A percentile compares a stretch with the other conserved stretches of the same genome.
phyloP scores from a whole-genome alignment of 1,284 basidiomycete species.

The Sporisorium iseilematis-ciliati region DNA sequence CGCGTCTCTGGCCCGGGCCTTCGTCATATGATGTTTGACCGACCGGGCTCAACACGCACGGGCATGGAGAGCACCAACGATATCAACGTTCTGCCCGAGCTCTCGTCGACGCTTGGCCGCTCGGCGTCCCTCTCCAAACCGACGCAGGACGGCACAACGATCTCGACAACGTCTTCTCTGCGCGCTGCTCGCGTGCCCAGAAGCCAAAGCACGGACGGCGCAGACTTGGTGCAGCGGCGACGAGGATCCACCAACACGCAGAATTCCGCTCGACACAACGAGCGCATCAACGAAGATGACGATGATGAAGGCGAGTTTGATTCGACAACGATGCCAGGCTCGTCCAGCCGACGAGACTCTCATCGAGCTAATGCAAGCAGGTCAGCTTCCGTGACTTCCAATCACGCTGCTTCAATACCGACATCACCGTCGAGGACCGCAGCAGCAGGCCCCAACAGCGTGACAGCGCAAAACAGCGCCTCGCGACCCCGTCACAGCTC shows the following conservation, averaged over 20 bases:
- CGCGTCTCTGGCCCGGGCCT: slow-evolving; percentile 48
- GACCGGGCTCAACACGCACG: slow-evolving; percentile 27
- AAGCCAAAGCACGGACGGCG: slow-evolving; percentile 31
- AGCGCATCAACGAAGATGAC: slow-evolving; percentile 18
- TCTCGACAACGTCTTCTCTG: slow-evolving; percentile 30
- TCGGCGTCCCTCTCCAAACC: slow-evolving; percentile 31
- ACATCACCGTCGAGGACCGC: background rate
- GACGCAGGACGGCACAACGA: slow-evolving; percentile 23
- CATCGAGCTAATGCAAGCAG: slow-evolving; percentile 6
- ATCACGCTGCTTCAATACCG: background rate
- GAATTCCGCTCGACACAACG: slow-evolving; percentile 10
- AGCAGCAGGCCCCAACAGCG: background rate
- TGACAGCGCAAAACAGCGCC: background rate
- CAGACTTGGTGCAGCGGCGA: slow-evolving; percentile 11
- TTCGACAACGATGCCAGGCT: slow-evolving; percentile 4
- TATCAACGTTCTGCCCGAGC: slow-evolving; percentile 29
- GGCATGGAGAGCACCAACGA: slow-evolving; percentile 32
- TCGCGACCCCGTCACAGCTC: background rate
- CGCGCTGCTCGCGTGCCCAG: slow-evolving; percentile 20
- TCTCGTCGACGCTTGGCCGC: slow-evolving; percentile 30
- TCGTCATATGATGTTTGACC: slow-evolving; percentile 61
- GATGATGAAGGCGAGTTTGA: slow-evolving; percentile 16
- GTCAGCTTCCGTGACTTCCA: slow-evolving; percentile 7
- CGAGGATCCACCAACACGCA: slow-evolving; percentile 24
- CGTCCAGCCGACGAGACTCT: slow-evolving; percentile 4